phyloP scores from a whole-genome alignment of 2,329 filamentous ascomycete species.

The Exophiala sideris region DNA sequence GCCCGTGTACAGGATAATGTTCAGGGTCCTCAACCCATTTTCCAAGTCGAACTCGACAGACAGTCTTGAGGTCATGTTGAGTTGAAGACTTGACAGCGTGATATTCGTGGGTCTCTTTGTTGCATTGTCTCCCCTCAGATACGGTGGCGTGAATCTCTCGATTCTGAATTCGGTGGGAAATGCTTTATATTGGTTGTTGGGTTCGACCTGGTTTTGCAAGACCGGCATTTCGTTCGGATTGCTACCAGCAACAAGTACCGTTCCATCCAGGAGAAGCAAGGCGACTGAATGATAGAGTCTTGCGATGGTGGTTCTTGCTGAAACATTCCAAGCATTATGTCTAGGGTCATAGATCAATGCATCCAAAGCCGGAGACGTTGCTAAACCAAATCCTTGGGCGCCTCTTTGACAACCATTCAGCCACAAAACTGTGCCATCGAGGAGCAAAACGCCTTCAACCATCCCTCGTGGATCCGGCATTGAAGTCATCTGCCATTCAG shows the following conservation, averaged over 20 bases:
- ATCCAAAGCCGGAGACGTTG: slow-evolving; percentile 51
- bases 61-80: slow-evolving; percentile 48
- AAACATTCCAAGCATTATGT: slow-evolving; percentile 49
- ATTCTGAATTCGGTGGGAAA: slow-evolving; percentile 61
- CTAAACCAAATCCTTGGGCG: slow-evolving; percentile 59
- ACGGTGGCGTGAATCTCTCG: slow-evolving; percentile 60
- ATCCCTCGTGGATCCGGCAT: slow-evolving; percentile 58
- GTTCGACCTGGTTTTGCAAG: slow-evolving; percentile 38
- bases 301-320: slow-evolving; percentile 42
- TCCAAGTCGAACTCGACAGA: slow-evolving; percentile 32
- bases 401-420: slow-evolving; percentile 58
- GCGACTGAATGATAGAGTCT: slow-evolving; percentile 61
- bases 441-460: slow-evolving; percentile 58
- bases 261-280: slow-evolving; percentile 58
- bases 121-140: slow-evolving; percentile 53
- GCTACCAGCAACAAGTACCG: slow-evolving; percentile 57
- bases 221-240: slow-evolving; percentile 60
- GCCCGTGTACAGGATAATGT: slow-evolving; percentile 55
- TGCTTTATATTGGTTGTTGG: slow-evolving; percentile 39
- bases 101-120: slow-evolving; percentile 49
- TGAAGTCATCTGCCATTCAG: slow-evolving; percentile 55
- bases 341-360: slow-evolving; percentile 58
- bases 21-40: slow-evolving; percentile 38
- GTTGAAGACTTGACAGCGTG: slow-evolving; percentile 41
- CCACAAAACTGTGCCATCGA: slow-evolving; percentile 59